phyloP scores from a whole-genome alignment of 106 monocot genomes.

The Acorus calamus region DNA sequence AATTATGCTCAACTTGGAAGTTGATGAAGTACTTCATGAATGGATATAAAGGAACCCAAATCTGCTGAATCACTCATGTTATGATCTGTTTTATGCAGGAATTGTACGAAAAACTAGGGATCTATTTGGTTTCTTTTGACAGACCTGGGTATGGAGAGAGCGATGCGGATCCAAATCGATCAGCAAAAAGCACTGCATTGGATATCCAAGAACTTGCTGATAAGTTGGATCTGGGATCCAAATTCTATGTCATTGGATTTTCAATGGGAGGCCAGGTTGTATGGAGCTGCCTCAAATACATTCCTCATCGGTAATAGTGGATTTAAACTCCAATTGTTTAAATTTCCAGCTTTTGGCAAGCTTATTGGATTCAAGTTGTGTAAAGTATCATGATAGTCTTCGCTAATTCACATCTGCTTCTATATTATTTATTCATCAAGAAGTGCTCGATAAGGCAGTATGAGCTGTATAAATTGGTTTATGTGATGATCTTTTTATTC shows the following conservation, averaged over 20 bases:
- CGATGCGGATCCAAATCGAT: constrained; percentile 13
- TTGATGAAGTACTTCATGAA: not conserved
- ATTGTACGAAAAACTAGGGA: constrained; percentile 8
- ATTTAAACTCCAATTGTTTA: too few relatives aligned
- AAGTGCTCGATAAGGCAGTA: too few relatives aligned
- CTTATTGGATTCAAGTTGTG: too few relatives aligned
- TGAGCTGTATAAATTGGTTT: too few relatives aligned
- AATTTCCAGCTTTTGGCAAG: too few relatives aligned
- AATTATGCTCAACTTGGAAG: too few relatives aligned
- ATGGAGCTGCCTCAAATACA: constrained; percentile 11
- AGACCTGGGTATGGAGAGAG: constrained; percentile 18
- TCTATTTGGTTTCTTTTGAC: constrained; percentile 12
- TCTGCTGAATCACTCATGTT: too few relatives aligned
- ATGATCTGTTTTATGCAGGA: not conserved
- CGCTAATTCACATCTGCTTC: too few relatives aligned
- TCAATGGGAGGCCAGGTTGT: constrained; percentile 8
- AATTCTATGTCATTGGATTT: constrained; percentile 11
- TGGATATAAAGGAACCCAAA: too few relatives aligned
- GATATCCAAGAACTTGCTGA: constrained; percentile 13
- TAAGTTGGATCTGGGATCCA: not conserved
- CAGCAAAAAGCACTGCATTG: constrained; percentile 5
- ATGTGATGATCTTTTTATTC: too few relatives aligned
- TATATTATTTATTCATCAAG: too few relatives aligned
- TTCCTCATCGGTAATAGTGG: constrained; percentile 4
- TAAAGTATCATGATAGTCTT: too few relatives aligned